Evolutionary conservation across 371 early-diverging fungal genomes (phyloP).

Genomic region (Mucor irregularis): DNA sequence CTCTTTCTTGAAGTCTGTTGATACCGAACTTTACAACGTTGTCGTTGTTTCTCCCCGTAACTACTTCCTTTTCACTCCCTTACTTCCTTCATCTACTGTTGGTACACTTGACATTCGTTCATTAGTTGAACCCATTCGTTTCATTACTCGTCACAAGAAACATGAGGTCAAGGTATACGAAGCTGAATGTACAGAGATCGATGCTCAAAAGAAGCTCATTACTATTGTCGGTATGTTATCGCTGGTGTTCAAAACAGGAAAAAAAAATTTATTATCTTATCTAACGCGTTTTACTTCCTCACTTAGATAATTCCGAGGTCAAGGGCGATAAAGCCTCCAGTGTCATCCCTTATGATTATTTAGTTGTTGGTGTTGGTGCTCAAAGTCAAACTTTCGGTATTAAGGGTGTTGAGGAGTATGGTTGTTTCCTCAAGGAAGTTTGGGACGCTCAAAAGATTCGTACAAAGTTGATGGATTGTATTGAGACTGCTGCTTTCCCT

Average conservation of each 20-base stretch:
- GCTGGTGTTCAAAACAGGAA: neutral
- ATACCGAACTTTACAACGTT: conserved; percentile 78
- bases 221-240: conserved; percentile 64
- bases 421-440: conserved; percentile 87
- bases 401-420: conserved; percentile 81
- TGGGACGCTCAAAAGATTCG: conserved; percentile 93
- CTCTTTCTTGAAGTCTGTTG: conserved; percentile 74
- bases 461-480: conserved; percentile 82
- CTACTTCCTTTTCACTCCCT: conserved; percentile 94
- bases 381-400: conserved; percentile 92
- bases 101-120: conserved; percentile 86
- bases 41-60: conserved; percentile 86
- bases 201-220: conserved; percentile 73
- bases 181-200: conserved; percentile 85
- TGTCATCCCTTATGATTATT: conserved; percentile 81
- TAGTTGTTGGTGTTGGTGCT: conserved; percentile 89
- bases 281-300: neutral
- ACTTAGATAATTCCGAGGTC: conserved; percentile 72
- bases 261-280: neutral
- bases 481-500: conserved; percentile 89
- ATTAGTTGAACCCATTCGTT: conserved; percentile 89
- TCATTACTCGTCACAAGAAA: conserved; percentile 83
- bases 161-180: conserved; percentile 84
- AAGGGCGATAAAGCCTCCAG: conserved; percentile 62
- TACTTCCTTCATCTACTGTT: conserved; percentile 85